Percentiles rank a stretch among this genome's conserved stretches.
Conservation (phyloP, 352 stramenopile species). For the Phytophthora cajani region DNA sequence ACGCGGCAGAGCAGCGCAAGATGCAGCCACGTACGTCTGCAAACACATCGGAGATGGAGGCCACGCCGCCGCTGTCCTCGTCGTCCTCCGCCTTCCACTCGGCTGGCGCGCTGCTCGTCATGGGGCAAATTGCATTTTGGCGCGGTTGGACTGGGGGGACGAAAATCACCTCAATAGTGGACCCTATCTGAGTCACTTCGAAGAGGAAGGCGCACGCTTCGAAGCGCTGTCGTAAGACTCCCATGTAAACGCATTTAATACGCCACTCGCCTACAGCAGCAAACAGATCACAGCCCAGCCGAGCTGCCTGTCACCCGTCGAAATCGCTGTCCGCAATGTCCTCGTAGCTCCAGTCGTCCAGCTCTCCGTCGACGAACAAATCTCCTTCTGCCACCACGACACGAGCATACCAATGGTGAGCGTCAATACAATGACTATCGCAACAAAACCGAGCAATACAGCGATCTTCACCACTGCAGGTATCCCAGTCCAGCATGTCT, state of each 20-base stretch:
- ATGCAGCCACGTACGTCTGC: slow-evolving; percentile 46
- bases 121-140: slow-evolving; percentile 23
- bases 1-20: not conserved
- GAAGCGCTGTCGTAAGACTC: not conserved
- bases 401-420: not conserved
- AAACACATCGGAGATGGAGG: slow-evolving; percentile 74
- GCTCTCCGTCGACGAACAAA: slow-evolving; percentile 32
- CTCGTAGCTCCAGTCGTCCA: slow-evolving; percentile 57
- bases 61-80: slow-evolving; percentile 37
- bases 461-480: slow-evolving; percentile 58
- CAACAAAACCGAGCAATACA: not conserved
- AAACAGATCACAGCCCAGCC: not conserved
- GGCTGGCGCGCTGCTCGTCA: slow-evolving; percentile 13
- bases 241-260: not conserved
- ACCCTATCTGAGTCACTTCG: not conserved
- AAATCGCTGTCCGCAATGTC: slow-evolving; percentile 80
- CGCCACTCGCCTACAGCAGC: not conserved
- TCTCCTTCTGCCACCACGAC: slow-evolving; percentile 34
- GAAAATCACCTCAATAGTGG: slow-evolving; percentile 7
- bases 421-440: not conserved
- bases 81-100: slow-evolving; percentile 38
- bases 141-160: slow-evolving; percentile 12
- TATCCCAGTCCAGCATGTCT: slow-evolving; percentile 73
- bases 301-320: slow-evolving; percentile 23
- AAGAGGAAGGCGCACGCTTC: not conserved